Conservation (phyloP, 2,329 filamentous ascomycete genomes). For the Pyrenophora tritici-repentis region DNA sequence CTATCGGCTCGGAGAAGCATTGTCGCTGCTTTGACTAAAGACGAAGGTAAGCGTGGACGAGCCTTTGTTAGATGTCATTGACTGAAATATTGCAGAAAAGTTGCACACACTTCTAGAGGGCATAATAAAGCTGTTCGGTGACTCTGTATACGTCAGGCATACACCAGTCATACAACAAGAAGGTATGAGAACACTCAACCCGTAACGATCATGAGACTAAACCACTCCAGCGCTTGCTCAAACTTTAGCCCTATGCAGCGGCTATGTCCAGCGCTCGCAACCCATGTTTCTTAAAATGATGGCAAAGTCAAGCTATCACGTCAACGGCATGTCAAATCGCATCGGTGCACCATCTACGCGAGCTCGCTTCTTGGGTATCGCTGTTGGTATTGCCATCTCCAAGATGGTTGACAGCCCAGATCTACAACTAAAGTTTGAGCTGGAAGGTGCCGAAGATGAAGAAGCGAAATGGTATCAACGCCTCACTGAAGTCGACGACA, state of each 20-base stretch:
- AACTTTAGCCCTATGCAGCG: conserved; percentile 74
- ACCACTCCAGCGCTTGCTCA: conserved; percentile 72
- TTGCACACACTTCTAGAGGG: conserved; percentile 68
- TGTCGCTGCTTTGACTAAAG: conserved; percentile 48
- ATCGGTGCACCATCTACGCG: conserved; percentile 75
- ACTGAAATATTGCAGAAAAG: conserved; percentile 43
- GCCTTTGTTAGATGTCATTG: neutral
- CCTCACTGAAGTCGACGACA: conserved; percentile 67
- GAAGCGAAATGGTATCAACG: conserved; percentile 78
- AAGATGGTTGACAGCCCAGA: conserved; percentile 68
- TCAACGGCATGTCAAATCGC: conserved; percentile 82
- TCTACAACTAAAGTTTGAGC: conserved; percentile 78
- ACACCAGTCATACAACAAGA: conserved; percentile 86
- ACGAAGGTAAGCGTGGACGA: conserved; percentile 45
- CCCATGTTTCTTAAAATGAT: conserved; percentile 70
- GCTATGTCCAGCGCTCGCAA: conserved; percentile 71
- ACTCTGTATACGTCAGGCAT: conserved; percentile 85
- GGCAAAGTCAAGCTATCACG: conserved; percentile 72
- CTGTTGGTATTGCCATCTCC: conserved; percentile 76
- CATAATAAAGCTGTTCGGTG: conserved; percentile 75
- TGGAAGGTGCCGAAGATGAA: conserved; percentile 74
- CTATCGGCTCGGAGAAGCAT: conserved; percentile 41
- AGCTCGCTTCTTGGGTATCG: conserved; percentile 84
- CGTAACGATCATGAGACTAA: conserved; percentile 21
- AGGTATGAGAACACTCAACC: conserved; percentile 56